Evolutionary conservation across 768 basidiomycete genomes (phyloP).

Genomic region (Clathrus columnatus): DNA sequence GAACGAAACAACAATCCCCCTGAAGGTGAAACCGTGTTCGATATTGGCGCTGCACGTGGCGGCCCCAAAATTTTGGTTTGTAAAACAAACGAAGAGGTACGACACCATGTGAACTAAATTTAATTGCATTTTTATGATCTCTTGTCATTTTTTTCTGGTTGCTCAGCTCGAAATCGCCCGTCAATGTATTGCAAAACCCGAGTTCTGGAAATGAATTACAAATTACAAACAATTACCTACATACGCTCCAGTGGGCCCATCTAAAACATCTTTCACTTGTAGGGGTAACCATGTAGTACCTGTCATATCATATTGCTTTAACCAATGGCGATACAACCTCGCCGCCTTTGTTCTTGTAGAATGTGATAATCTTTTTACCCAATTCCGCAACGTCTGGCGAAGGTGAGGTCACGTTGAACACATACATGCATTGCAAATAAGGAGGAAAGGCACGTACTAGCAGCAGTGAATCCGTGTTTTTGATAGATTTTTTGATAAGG

Average conservation of each 20-base stretch:
- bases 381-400: slow-evolving; percentile 62
- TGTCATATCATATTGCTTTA: slow-evolving; percentile 55
- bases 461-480: slow-evolving; percentile 77
- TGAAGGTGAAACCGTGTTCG: slow-evolving; percentile 30
- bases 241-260: background rate
- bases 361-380: slow-evolving; percentile 77
- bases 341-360: slow-evolving; percentile 76
- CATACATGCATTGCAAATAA: background rate
- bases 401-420: slow-evolving; percentile 1
- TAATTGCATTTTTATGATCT: slow-evolving; percentile 13
- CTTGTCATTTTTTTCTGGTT: slow-evolving; percentile 23
- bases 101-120: too few relatives aligned
- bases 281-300: background rate
- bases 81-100: slow-evolving; percentile 57
- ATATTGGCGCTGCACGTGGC: slow-evolving; percentile 30
- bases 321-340: slow-evolving; percentile 65
- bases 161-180: slow-evolving; percentile 36
- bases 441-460: slow-evolving; percentile 38
- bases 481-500: slow-evolving; percentile 88
- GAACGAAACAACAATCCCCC: slow-evolving; percentile 37
- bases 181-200: slow-evolving; percentile 25
- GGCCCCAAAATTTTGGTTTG: slow-evolving; percentile 45
- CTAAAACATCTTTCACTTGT: background rate
- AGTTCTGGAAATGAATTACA: slow-evolving; percentile 5
- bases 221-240: too few relatives aligned